Evolutionary conservation across 2,329 filamentous ascomycete genomes (phyloP).

Genomic region (Ophiostoma tasmaniense): DNA sequence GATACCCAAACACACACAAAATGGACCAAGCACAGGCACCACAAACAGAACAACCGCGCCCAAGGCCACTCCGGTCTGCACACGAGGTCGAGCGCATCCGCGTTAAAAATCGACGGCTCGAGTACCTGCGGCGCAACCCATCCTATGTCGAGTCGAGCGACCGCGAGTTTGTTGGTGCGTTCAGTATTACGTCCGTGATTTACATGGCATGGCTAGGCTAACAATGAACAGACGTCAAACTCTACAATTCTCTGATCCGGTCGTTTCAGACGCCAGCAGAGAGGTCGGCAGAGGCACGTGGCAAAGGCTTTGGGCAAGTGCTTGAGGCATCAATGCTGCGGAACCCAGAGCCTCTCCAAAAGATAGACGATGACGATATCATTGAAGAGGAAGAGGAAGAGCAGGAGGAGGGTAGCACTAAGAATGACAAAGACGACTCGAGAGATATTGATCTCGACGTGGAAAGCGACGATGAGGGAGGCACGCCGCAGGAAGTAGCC

Average conservation of each 20-base stretch:
- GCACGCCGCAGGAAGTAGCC: slow-evolving; percentile 52
- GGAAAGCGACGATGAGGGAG: slow-evolving; percentile 30
- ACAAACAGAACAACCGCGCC: slow-evolving; percentile 31
- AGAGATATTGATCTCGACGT: slow-evolving; percentile 34
- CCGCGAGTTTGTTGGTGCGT: slow-evolving; percentile 47
- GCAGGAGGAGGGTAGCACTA: slow-evolving; percentile 5
- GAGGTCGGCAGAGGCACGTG: slow-evolving; percentile 61
- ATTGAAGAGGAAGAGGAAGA: slow-evolving; percentile 18
- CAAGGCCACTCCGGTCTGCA: slow-evolving; percentile 37
- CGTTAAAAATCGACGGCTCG: slow-evolving; percentile 67
- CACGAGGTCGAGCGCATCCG: slow-evolving; percentile 40
- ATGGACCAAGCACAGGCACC: not conserved
- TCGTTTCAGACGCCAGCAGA: slow-evolving; percentile 67
- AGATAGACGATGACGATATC: slow-evolving; percentile 8
- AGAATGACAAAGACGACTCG: not conserved
- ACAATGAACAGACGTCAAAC: slow-evolving; percentile 56
- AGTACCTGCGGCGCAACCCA: slow-evolving; percentile 64
- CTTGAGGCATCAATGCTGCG: slow-evolving; percentile 66
- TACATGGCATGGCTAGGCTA: no score
- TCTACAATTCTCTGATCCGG: slow-evolving; percentile 74
- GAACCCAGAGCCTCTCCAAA: slow-evolving; percentile 12
- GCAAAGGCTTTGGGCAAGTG: slow-evolving; percentile 69
- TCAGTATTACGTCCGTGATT: no score
- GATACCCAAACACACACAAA: not conserved
- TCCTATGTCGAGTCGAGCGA: slow-evolving; percentile 57